Base-by-base conservation (phyloP, 306 rosid species). In the Prinsepia uniflora region DNA sequence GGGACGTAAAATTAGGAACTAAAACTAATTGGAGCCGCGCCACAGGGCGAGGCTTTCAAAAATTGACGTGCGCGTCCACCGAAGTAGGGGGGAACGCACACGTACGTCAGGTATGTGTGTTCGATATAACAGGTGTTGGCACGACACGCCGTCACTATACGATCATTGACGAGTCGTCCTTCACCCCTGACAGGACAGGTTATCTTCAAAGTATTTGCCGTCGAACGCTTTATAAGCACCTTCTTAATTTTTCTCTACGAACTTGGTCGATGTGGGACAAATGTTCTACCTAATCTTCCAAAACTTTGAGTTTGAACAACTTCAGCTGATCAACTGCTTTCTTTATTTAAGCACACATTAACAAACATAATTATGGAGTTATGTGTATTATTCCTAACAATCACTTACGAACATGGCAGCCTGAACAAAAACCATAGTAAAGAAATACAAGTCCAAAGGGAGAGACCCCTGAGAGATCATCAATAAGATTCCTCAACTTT, bases 141-240 rank as follows among this genome's bases (percentile, higher is more conserved):
- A 78, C 88, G 88, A 86, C 90, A n/a, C 70, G 76, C 74, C 96
- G 75, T 92, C 98, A 19, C 98, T 50, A 60, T 0, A 30, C 90
- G 90, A 79, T 89, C 98, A 92, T 89, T 36, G 68, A 76, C 88
- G 58, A 60, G 88, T 86, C 86, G 79, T 83, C 87, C 65, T 52
- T 74, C 88, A 86, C 87, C 88, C 92, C 96, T 89, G 92, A 86
- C 96, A 87, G 90, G 86, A 84, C 86, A 71, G 86, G 83, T 72
- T 70, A 0, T 0, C 0, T 0, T 0, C 0, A n/a, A 0, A 0
- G 0, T 0, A 0, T 0, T 0, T 0, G 1, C 10, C 2, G 4
- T 43, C 65, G 8, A 22, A 20, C 0, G 0, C 0, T 10, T 70
- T 13, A 54, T 56, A 70, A 17, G 0, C 54, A 41, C 0, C 10